Evolutionary conservation across 139 green algal species (phyloP).

Genomic region (Closterium sp.): DNA sequence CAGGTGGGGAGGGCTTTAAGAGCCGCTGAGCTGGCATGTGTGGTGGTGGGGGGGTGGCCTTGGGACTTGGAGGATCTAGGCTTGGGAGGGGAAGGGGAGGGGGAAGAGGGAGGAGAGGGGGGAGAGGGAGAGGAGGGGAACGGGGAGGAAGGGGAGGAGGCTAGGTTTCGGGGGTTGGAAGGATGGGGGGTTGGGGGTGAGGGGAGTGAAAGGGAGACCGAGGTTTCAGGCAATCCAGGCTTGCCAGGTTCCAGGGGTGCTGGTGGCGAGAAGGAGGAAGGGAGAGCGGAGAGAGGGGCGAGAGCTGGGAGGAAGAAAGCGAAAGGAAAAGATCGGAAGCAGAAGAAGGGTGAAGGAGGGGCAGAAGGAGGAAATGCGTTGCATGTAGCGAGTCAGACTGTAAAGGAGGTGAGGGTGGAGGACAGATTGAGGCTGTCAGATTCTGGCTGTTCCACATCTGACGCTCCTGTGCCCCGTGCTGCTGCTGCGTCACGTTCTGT

Average conservation of each 20-base stretch:
- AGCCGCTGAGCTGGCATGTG: slow-evolving; percentile 41
- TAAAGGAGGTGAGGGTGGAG: background rate
- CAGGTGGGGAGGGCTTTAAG: slow-evolving; percentile 36
- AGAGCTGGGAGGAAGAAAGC: background rate
- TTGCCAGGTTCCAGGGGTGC: too few relatives aligned
- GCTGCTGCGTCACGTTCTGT: background rate
- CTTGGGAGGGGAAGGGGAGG: background rate
- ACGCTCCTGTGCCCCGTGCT: background rate
- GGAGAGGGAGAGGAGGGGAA: background rate
- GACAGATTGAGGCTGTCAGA: background rate
- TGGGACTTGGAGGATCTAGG: background rate
- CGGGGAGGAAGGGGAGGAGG: background rate
- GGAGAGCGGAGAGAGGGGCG: too few relatives aligned
- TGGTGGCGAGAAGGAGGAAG: background rate
- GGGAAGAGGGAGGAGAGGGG: background rate
- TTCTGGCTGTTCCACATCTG: background rate
- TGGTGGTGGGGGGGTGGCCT: slow-evolving; percentile 4
- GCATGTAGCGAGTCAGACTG: background rate
- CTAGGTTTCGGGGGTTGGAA: background rate
- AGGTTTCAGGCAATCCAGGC: too few relatives aligned
- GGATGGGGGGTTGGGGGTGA: background rate
- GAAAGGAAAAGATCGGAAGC: background rate
- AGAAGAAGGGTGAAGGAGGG: background rate
- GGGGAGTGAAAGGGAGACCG: background rate
- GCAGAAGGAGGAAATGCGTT: background rate